phyloP scores from a whole-genome alignment of 2,329 filamentous ascomycete genomes.

The Hymenoscyphus salicellus region DNA sequence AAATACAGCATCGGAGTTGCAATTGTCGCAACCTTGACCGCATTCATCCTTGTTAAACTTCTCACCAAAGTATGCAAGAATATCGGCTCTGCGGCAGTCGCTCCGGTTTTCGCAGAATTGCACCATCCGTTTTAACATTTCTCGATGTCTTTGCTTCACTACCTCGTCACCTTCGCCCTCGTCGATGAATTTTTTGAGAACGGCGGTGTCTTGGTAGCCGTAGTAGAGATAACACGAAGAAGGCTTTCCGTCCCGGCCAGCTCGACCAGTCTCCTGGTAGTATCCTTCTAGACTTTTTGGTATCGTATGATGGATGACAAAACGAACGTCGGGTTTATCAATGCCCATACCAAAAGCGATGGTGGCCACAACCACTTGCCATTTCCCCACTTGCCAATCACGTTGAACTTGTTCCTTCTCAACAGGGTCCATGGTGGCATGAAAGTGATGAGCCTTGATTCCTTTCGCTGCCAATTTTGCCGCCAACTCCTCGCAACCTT shows the following conservation, averaged over 20 bases:
- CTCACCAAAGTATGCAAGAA: constrained; percentile 94
- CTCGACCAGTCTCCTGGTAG: constrained; percentile 95
- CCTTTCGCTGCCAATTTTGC: constrained; percentile 57
- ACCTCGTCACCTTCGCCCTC: constrained; percentile 72
- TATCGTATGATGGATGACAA: constrained; percentile 88
- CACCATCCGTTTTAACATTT: constrained; percentile 82
- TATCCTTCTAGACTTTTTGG: constrained; percentile 97
- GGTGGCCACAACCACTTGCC: constrained; percentile 92
- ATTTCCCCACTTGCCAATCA: constrained; percentile 74
- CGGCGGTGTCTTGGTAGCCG: constrained; percentile 70
- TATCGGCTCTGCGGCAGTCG: constrained; percentile 83
- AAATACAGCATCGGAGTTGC: constrained; percentile 68
- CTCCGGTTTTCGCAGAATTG: constrained; percentile 86
- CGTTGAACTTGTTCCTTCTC: constrained; percentile 71
- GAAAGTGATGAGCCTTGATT: constrained; percentile 80
- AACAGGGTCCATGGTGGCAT: constrained; percentile 69
- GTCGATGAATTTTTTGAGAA: constrained; percentile 76
- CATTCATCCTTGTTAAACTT: constrained; percentile 71
- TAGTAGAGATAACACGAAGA: constrained; percentile 93
- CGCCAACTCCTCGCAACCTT: constrained; percentile 78
- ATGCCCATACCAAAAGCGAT: constrained; percentile 99
- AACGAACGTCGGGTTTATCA: constrained; percentile 93
- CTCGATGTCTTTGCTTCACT: constrained; percentile 78
- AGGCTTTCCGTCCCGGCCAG: constrained; percentile 81
- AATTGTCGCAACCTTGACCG: constrained; percentile 81